These are phyloP conservation scores for Penicillium concentricum DNA, from an alignment of 2,329 filamentous ascomycete genomes.

Conservation along the genomic window DNA sequence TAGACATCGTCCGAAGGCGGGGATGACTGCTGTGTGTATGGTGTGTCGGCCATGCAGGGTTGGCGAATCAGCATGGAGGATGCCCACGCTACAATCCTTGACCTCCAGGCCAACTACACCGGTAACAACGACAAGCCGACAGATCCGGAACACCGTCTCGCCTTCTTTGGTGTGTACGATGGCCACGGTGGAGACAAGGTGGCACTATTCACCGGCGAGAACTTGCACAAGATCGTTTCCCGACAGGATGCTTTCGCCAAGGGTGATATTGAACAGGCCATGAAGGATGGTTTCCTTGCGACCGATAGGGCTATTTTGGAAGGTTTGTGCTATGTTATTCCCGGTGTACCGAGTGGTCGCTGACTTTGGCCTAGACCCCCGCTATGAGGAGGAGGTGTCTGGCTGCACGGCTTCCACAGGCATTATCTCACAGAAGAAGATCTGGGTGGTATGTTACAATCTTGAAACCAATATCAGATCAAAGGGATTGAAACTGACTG, in stretches of 20 bases:
- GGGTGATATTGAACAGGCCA: constrained; percentile 87
- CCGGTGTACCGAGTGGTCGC: constrained; percentile 8
- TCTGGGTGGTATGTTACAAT: constrained; percentile 77
- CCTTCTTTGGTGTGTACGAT: constrained; percentile 98
- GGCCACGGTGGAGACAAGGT: constrained; percentile 97
- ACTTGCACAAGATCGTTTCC: constrained; percentile 89
- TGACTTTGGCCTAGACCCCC: constrained; percentile 66
- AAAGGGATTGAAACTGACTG: constrained; percentile 24
- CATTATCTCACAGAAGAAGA: constrained; percentile 84
- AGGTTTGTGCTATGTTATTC: constrained; percentile 59
- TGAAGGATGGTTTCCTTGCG: constrained; percentile 96
- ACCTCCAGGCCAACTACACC: constrained; percentile 66
- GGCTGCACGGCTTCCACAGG: constrained; percentile 94
- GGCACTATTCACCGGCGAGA: constrained; percentile 84
- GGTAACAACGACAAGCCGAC: constrained; percentile 57
- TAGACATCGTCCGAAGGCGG: constrained; percentile 85
- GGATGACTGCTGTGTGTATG: constrained; percentile 90
- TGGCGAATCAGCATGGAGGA: constrained; percentile 99
- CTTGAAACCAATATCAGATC: constrained; percentile 1
- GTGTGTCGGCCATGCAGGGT: constrained; percentile 98
- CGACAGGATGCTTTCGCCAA: constrained; percentile 93
- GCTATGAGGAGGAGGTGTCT: constrained; percentile 96
- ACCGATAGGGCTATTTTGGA: constrained; percentile 94
- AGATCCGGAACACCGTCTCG: constrained; percentile 69
- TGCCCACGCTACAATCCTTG: constrained; percentile 83